These are phyloP conservation scores for Dacryopinax spathularia DNA, from an alignment of 768 basidiomycete species.

Conservation along the genomic window DNA sequence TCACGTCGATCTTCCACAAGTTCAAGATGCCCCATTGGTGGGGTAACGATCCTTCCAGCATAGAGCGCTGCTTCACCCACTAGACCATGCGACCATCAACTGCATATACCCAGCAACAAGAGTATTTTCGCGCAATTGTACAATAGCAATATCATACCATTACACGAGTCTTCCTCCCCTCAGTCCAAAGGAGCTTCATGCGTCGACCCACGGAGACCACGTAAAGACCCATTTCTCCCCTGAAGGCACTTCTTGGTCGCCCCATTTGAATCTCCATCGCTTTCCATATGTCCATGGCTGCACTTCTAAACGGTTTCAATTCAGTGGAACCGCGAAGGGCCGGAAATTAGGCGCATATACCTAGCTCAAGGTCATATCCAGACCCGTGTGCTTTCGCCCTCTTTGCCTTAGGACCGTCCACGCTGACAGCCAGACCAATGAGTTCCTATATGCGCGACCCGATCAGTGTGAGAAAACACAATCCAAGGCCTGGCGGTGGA, in stretches of 20 bases:
- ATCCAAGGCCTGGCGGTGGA: not conserved
- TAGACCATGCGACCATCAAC: not conserved
- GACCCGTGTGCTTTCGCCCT: not conserved
- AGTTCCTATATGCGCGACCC: not conserved
- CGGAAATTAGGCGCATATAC: not conserved
- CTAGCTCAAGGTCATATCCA: not conserved
- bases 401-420: not conserved
- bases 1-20: not conserved
- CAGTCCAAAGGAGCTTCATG: not conserved
- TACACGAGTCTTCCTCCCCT: too few relatives aligned
- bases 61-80: not conserved
- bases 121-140: not conserved
- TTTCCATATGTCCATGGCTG: not conserved
- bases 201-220: not conserved
- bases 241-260: not conserved
- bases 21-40: conserved; percentile 1
- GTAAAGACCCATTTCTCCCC: not conserved
- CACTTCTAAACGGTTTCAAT: not conserved
- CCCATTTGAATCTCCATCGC: not conserved
- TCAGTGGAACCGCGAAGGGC: not conserved
- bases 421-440: not conserved
- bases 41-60: not conserved
- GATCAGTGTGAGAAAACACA: not conserved
- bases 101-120: not conserved
- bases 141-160: not conserved